Base-by-base conservation (phyloP, 1,284 basidiomycete genomes). In the Irpex sp. region DNA sequence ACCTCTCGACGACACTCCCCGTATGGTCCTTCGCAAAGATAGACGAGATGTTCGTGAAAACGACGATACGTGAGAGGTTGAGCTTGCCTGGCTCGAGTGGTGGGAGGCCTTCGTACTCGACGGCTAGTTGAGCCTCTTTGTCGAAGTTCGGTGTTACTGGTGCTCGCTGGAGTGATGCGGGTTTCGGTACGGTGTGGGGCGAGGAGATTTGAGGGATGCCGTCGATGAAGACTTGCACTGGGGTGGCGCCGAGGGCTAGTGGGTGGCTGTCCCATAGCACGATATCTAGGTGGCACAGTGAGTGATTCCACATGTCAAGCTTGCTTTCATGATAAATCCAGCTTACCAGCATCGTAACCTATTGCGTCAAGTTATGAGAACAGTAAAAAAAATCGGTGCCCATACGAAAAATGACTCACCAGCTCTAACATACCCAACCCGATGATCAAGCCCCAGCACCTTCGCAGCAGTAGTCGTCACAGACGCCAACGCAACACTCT, bases 191-290 rank as follows among this genome's bases (percentile, higher is more conserved):
- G 26, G 64, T 67, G 17, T 69, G 72, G 56, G 63, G 80, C 74
- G 11, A 73, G 59, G 21, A 63, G 49, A 91, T 71, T 66, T 92
- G 89, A 3, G 83, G 69, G 56, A 90, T 85, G 13, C 89, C 89
- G 68, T 92, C 89, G 61, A 92, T 86, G 76, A 83, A 89, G 15
- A 92, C 90, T 72, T 90, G 87, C 54, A 79, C 88, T 68, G 86
- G 95, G 69, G 85, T 87, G 72, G 81, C 86, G n/a, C 89, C 88
- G 9, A 95, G 78, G 9, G 64, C 55, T 3, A 67, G 61, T 0
- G 64, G 64, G 19, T 65, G 64, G 56, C 64, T 65, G 21, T 65
- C 64, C 64, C 64, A 65, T 17, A 65, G 39, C 15, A 95, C 92
- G 19, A 96, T 68, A 74, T 95, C 91, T 86, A 37, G 61, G 50